Evolutionary conservation across 768 basidiomycete species (phyloP).

Genomic region (Trametes gibbosa): DNA sequence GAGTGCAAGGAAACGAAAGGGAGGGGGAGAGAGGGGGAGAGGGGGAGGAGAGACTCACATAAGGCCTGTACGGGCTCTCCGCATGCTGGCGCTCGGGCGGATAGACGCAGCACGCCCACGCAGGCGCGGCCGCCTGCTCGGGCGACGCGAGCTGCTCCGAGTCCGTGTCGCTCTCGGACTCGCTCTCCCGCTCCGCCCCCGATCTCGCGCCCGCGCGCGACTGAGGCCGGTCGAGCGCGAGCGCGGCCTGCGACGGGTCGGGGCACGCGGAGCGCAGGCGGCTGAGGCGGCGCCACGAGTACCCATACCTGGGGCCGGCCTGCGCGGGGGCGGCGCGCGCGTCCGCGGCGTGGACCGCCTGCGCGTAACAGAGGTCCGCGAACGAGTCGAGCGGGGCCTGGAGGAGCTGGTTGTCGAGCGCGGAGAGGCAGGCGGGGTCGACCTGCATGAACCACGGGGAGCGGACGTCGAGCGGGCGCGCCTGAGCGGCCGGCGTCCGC

Average conservation of each 20-base stretch:
- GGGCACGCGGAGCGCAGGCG: constrained; percentile 12
- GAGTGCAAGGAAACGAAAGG: neutral
- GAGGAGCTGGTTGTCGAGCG: constrained; percentile 43
- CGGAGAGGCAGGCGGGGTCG: constrained; percentile 40
- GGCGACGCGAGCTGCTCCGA: constrained; percentile 15
- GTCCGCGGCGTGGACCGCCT: constrained; percentile 29
- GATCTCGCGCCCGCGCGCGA: neutral
- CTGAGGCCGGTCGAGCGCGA: neutral
- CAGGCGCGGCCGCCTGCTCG: neutral
- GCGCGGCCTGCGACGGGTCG: neutral
- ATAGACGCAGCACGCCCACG: neutral
- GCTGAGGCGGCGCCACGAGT: constrained; percentile 18
- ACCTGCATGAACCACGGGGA: constrained; percentile 33
- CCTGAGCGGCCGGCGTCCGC: neutral
- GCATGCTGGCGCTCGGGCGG: neutral
- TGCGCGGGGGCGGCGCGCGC: neutral
- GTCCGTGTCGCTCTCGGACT: constrained; percentile 7
- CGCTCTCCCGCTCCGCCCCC: neutral
- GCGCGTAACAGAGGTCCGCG: constrained; percentile 42
- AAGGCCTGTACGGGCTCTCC: constrained; percentile 8
- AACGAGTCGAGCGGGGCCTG: constrained; percentile 40
- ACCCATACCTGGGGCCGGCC: neutral
- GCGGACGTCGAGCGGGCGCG: constrained; percentile 15
- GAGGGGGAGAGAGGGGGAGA: neutral
- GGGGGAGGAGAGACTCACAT: neutral